A percentile compares a stretch with the other conserved stretches of the same genome.
phyloP scores from a whole-genome alignment of 441 rosid genomes.

The Croton setiger region DNA sequence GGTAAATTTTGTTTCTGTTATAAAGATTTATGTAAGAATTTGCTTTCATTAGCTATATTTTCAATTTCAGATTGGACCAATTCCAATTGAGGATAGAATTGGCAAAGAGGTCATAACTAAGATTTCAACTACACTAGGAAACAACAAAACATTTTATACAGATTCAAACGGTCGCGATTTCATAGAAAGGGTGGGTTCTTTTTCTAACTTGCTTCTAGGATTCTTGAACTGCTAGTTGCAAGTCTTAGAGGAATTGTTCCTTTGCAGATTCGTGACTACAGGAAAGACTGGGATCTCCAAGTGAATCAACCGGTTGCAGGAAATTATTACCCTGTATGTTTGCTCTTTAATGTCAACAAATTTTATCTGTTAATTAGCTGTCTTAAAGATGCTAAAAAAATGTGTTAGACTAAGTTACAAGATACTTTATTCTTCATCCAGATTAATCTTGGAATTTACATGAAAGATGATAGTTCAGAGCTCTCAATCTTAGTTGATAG shows the following conservation, averaged over 20 bases:
- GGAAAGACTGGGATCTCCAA: slow-evolving; percentile 87
- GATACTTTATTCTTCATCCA: slow-evolving; percentile 30
- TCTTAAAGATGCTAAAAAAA: background rate
- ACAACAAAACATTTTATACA: slow-evolving; percentile 78
- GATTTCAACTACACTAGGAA: slow-evolving; percentile 63
- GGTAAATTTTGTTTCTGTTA: slow-evolving; percentile 7
- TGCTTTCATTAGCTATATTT: slow-evolving; percentile 1
- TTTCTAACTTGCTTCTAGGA: slow-evolving; percentile 13
- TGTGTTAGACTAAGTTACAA: background rate
- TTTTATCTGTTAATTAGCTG: background rate
- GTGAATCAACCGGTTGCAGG: slow-evolving; percentile 94
- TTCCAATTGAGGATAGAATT: slow-evolving; percentile 73
- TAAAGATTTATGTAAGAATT: slow-evolving; percentile 10
- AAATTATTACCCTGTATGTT: slow-evolving; percentile 92
- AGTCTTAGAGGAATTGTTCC: background rate
- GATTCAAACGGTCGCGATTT: slow-evolving; percentile 97
- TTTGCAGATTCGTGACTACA: slow-evolving; percentile 82
- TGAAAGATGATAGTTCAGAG: slow-evolving; percentile 65
- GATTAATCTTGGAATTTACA: slow-evolving; percentile 86
- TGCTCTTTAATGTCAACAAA: background rate
- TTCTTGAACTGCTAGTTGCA: background rate
- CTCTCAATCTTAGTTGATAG: slow-evolving; percentile 86
- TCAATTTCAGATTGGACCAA: slow-evolving; percentile 67
- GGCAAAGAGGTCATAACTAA: slow-evolving; percentile 92
- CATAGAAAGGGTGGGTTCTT: slow-evolving; percentile 64